Evolutionary conservation across 1,284 basidiomycete species (phyloP), one percentile per base, ranked within the genome.

Genomic region (Fomitopsis schrenkii): DNA sequence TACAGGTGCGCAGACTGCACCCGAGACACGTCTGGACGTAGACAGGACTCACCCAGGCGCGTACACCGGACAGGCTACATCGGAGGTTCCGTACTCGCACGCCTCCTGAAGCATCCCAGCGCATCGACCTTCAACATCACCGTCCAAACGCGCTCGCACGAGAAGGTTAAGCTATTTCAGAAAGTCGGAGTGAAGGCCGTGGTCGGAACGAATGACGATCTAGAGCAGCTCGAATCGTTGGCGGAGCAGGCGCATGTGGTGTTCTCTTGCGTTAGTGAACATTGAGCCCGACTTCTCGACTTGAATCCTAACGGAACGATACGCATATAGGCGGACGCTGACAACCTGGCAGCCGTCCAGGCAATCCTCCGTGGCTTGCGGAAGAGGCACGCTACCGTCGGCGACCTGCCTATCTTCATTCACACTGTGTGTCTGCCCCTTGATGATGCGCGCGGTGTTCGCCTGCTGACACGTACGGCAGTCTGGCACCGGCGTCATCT

Each of bases 291-390:
- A 9, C 6, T 33, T 12, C 48, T 14, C 8, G 10, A 14, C 15
- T 42, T n/a, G 38, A 5, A 28, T 33, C 22, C 19, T 45, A 30
- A 53, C 55, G 17, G 17, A 19, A 48, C n/a, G 9, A 2, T 26
- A 14, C 45, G 40, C 22, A 38, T 53, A 45, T n/a, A 81, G 80
- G 80, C 79, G 0, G 76, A 81, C 62, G 70, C 72, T 17, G 80
- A 81, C 59, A 71, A 79, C 58, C 61, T 78, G 3, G 68, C 66
- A 10, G 76, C 79, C 2, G 75, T 76, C 0, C 64, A 76, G 40
- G 78, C 79, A 1, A 79, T 79, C n/a, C 64, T 85, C 45, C 69
- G 67, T 10, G 83, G 83, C 0, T 62, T 81, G 58, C 79, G 76
- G 70, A 76, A 74, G 58, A 72, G 78, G 35, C 75, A 78, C 59